Base-by-base conservation (phyloP, 2,329 filamentous ascomycete genomes). In the Parafenestella ontariensis region DNA sequence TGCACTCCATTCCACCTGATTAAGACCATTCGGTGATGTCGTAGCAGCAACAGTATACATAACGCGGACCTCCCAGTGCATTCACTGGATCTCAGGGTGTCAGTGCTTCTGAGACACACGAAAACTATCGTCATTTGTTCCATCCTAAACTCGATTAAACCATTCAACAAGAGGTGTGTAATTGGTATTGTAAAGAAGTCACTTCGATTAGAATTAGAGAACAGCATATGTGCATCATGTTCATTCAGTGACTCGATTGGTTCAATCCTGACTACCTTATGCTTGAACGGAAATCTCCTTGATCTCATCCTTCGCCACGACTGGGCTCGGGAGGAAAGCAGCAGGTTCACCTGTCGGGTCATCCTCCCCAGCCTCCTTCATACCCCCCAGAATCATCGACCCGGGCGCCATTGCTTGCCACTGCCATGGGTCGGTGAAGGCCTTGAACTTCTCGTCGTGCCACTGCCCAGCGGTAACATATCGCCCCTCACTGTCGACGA, bases 401-500 rank as follows among this genome's bases (percentile, higher is more conserved):
- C 43, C 55, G 10, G 66, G 66, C 2, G 66, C 65, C 60, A 58
- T 63, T 15, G 62, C 61, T 53, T 70, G 66, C 49, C 49, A 58
- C 48, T 59, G 47, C 56, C 53, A 59, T 8, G 66, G 53, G 39
- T 59, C 68, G 13, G 60, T 65, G 48, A 72, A 72, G 10, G 69
- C 69, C 54, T 64, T 62, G 50, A 72, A 72, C 56, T 72, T 71
- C 57, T 72, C 69, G 44, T 72, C 69, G 39, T 72, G 69, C 69
- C 70, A 72, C 54, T 70, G 61, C 1, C 66, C 59, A 79, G 83
- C 82, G 9, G 83, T 83, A 56, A 85, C 77, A 59, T 78, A 78
- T 39, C 82, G 75, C 52, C 83, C 83, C 75, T 83, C 81, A 59
- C 77, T 79, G 72, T 85, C 83, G 43, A 76, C 77, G 69, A 85